A percentile compares a stretch with the other conserved stretches of the same genome.
phyloP scores from a whole-genome alignment of 139 green algal species.

The Mychonastes homosphaera region DNA sequence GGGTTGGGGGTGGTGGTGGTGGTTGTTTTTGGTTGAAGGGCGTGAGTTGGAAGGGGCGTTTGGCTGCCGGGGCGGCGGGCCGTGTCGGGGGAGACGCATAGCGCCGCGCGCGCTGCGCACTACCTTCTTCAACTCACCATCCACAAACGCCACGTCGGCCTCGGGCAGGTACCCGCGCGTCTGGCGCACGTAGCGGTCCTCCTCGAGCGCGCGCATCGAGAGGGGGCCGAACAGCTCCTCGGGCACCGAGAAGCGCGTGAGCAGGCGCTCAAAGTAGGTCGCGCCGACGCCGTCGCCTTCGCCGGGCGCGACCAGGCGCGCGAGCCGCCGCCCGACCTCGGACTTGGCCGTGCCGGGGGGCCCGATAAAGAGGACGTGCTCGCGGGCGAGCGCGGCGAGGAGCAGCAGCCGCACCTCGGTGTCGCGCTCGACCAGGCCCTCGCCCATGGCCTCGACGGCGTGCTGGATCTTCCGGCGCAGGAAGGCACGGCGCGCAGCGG shows the following conservation, averaged over 20 bases:
- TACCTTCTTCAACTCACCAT: too few species aligned
- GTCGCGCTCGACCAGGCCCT: slow-evolving; percentile 72
- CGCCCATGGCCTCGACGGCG: slow-evolving; percentile 16
- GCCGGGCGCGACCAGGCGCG: slow-evolving; percentile 36
- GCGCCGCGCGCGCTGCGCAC: too few species aligned
- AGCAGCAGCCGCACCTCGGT: slow-evolving; percentile 77
- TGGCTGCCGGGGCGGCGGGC: not conserved
- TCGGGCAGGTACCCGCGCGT: slow-evolving; percentile 78
- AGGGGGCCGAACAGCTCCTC: slow-evolving; percentile 90
- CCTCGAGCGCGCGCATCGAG: slow-evolving; percentile 51
- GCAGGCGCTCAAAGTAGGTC: slow-evolving; percentile 80
- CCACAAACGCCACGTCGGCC: slow-evolving; percentile 21
- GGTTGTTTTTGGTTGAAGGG: not conserved
- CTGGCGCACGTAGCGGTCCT: slow-evolving; percentile 71
- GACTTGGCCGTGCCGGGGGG: slow-evolving; percentile 82
- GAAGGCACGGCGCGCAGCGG: not conserved
- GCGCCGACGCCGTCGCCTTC: too few species aligned
- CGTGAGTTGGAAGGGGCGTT: not conserved
- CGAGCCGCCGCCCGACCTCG: slow-evolving; percentile 62
- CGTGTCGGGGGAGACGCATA: too few species aligned
- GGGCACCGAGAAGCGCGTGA: slow-evolving; percentile 82
- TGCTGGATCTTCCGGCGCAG: slow-evolving; percentile 13
- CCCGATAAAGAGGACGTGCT: slow-evolving; percentile 82
- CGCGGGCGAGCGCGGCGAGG: slow-evolving; percentile 73
- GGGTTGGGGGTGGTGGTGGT: not conserved